Conservation (phyloP, 345 rosid species). For the Carallia pectinifolia region DNA sequence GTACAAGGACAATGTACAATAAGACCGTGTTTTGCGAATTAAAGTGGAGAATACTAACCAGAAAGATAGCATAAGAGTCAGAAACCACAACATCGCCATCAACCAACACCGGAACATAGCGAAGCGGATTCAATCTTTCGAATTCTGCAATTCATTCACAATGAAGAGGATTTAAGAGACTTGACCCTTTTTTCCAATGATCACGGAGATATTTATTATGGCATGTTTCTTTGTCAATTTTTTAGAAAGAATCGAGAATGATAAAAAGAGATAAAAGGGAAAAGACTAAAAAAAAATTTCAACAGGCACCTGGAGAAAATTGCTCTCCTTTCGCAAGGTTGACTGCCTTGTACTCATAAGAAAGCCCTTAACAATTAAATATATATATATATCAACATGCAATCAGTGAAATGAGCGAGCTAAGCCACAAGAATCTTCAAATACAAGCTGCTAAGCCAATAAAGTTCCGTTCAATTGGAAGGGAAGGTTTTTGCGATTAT, state of each 20-base stretch:
- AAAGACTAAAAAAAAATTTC: background rate
- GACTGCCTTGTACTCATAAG: constrained; percentile 47
- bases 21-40: background rate
- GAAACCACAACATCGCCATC: constrained; percentile 52
- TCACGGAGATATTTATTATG: no score
- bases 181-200: background rate
- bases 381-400: no score
- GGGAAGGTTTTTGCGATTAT: no score
- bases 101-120: constrained; percentile 44
- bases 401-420: no score
- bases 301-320: constrained; percentile 36
- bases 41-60: constrained; percentile 35
- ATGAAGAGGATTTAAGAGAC: background rate
- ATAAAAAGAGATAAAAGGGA: background rate
- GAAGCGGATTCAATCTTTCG: constrained; percentile 46
- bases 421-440: no score
- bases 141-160: constrained; percentile 38
- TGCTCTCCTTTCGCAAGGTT: constrained; percentile 46
- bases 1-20: background rate
- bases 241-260: background rate
- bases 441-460: no score
- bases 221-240: no score
- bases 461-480: no score
- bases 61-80: constrained; percentile 51
- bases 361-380: constrained; percentile 34